Evolutionary conservation across 2,329 filamentous ascomycete species (phyloP), one percentile per base, ranked within the genome.

Genomic region (Aspergillus japonicus): DNA sequence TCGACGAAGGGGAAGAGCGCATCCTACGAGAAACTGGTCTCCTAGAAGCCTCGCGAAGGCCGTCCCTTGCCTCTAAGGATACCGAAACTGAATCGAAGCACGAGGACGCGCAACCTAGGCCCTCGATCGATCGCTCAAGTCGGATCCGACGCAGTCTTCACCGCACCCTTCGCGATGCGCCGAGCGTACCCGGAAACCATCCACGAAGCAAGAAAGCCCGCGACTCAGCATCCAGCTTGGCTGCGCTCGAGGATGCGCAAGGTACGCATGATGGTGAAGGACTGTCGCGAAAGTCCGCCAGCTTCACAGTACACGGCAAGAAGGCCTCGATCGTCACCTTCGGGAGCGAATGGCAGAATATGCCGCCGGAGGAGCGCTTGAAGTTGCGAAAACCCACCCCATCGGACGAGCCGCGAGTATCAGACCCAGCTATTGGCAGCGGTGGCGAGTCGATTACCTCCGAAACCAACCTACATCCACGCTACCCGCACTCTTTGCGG

Each of bases 251-350:
- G 35, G 85, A 85, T 19, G 79, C 69, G 52, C 74, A 70, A 71
- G 74, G 63, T 19, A 60, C 66, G n/a, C 59, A 61, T 69, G 84
- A 77, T 80, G 89, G 71, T 42, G 89, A 91, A 66, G 87, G 89
- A 11, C 82, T 99, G 12, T 82, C 89, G 6, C 87, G 95, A 51
- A 89, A 89, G 12, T 87, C 90, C 12, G 92, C 92, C 5, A 96
- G 91, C 68, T 99, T 99, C 74, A 96, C 95, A 4, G 88, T 99
- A 4, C 95, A 99, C 71, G 94, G 95, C 62, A 99, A 98, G 80
- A 98, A 99, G 76, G 95, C 95, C 2, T 96, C 92, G 1, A 91
- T 99, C 58, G 91, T 99, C 66, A 96, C 91, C n/a, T 96, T 99
- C 72, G 92, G 93, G 8, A 87, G 88, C n/a, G 94, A 96, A 68